These are phyloP conservation scores for Francoa sonchifolia DNA, from an alignment of 441 rosid genomes.

Conservation along the genomic window DNA sequence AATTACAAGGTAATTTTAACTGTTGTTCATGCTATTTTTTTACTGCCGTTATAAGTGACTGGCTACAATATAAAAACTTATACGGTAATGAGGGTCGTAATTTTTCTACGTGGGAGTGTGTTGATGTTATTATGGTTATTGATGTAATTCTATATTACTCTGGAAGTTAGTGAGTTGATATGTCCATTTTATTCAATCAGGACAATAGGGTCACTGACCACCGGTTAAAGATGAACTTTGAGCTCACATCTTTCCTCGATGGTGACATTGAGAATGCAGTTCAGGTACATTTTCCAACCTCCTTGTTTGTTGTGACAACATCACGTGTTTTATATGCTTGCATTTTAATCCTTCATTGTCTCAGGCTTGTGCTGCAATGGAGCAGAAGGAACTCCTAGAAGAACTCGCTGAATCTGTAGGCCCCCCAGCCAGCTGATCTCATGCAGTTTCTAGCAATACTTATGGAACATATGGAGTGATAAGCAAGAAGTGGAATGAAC, in stretches of 20 bases:
- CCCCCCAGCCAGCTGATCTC: constrained; percentile 24
- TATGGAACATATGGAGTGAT: too few relatives aligned
- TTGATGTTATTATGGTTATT: neutral
- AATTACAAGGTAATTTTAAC: constrained; percentile 51
- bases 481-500: too few relatives aligned
- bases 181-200: constrained; percentile 23
- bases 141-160: neutral
- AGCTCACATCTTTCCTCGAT: constrained; percentile 68
- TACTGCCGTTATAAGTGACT: neutral
- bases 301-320: neutral
- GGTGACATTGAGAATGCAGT: constrained; percentile 71
- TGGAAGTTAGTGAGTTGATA: too few relatives aligned
- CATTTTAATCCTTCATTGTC: constrained; percentile 8
- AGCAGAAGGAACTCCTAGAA: constrained; percentile 81
- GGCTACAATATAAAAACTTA: too few relatives aligned
- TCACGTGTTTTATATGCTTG: neutral
- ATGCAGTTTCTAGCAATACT: too few relatives aligned
- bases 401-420: constrained; percentile 65
- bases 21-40: neutral
- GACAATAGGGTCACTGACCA: constrained; percentile 94
- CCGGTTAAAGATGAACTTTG: constrained; percentile 75
- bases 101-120: too few relatives aligned
- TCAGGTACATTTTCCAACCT: constrained; percentile 37
- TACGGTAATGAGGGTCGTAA: too few relatives aligned
- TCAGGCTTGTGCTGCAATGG: constrained; percentile 68